phyloP scores from a whole-genome alignment of 2,329 filamentous ascomycete species.

The Periconia digitata region DNA sequence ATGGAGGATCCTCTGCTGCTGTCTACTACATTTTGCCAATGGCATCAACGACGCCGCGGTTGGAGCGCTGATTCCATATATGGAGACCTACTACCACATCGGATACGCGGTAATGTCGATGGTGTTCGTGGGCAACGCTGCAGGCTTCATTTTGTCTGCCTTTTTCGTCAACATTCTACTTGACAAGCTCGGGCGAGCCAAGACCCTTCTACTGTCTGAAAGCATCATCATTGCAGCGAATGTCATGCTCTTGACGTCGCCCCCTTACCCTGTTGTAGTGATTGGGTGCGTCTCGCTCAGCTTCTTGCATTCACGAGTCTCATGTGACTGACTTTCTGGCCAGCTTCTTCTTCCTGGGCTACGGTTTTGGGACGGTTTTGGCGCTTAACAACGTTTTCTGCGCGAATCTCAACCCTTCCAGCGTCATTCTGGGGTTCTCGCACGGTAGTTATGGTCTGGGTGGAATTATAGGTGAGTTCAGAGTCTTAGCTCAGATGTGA shows the following conservation, averaged over 20 bases:
- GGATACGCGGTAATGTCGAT: conserved; percentile 78
- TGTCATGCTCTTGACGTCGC: conserved; percentile 64
- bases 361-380: conserved; percentile 54
- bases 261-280: conserved; percentile 70
- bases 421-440: conserved; percentile 59
- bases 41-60: conserved; percentile 74
- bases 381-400: conserved; percentile 61
- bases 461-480: too few species aligned
- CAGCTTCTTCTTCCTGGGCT: conserved; percentile 68
- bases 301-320: neutral
- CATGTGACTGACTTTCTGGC: neutral
- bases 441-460: conserved; percentile 63
- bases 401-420: conserved; percentile 55
- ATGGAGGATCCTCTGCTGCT: conserved; percentile 66
- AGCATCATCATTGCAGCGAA: conserved; percentile 62
- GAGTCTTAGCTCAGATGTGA: too few species aligned
- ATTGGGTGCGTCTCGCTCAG: conserved; percentile 46
- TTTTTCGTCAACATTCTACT: conserved; percentile 67
- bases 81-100: conserved; percentile 74
- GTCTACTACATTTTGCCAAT: conserved; percentile 66
- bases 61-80: conserved; percentile 78
- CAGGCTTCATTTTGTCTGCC: conserved; percentile 75
- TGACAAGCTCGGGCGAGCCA: conserved; percentile 64
- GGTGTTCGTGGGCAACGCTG: conserved; percentile 77
- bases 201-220: conserved; percentile 62